phyloP scores from a whole-genome alignment of 2,329 filamentous ascomycete genomes.

The Orbilia ellipsospora region DNA sequence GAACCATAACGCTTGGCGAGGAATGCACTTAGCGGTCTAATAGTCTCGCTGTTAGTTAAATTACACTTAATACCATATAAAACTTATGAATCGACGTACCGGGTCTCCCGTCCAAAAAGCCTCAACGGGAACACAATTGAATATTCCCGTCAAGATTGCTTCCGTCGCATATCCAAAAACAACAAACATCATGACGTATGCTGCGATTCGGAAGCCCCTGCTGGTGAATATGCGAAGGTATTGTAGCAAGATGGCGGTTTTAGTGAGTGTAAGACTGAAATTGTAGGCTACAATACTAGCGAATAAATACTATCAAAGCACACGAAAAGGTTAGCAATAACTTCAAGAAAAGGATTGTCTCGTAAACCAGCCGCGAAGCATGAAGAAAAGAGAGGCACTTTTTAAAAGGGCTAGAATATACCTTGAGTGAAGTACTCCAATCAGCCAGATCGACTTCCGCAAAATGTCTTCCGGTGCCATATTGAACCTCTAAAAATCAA shows the following conservation, averaged over 20 bases:
- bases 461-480: conserved; percentile 50
- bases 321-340: background rate
- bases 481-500: conserved; percentile 33
- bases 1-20: conserved; percentile 59
- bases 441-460: conserved; percentile 43
- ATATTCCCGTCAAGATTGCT: conserved; percentile 58
- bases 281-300: conserved; percentile 50
- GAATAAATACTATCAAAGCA: conserved; percentile 33
- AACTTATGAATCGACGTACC: conserved; percentile 14
- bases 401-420: background rate
- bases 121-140: conserved; percentile 59
- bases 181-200: conserved; percentile 58
- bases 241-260: conserved; percentile 59
- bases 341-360: too few relatives aligned
- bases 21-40: conserved; percentile 58
- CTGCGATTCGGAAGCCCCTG: conserved; percentile 55
- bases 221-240: conserved; percentile 59
- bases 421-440: conserved; percentile 49
- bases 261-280: conserved; percentile 56
- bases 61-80: background rate
- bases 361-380: too few relatives aligned
- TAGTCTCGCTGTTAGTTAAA: too few relatives aligned
- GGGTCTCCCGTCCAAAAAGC: conserved; percentile 58
- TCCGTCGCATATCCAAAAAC: conserved; percentile 58
- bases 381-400: too few relatives aligned